Base-by-base conservation (phyloP, 2,329 filamentous ascomycete species). In the Mollisiaceae sp. region DNA sequence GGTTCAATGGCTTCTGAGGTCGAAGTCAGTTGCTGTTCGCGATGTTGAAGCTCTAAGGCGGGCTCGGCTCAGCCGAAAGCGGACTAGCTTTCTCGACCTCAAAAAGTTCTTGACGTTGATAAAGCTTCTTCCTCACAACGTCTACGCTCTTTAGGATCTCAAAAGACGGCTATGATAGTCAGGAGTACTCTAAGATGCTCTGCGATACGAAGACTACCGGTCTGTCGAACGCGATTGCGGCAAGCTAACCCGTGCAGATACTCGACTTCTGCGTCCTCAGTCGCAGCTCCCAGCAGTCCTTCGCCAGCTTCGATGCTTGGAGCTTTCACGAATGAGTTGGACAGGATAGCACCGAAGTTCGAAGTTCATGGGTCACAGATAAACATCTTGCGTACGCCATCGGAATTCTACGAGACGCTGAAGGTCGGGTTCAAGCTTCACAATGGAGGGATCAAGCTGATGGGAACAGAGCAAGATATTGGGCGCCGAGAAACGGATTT, bases 321-420 rank as follows among this genome's bases (percentile, higher is more conserved):
- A 18, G 82, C 82, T 15, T 83, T 91, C 62, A 89, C 86, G 14
- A 82, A 83, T 52, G 94, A 99, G 77, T 81, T 99, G 67, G 95
- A 99, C 77, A 90, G 86, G 72, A 87, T 98, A 69, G 91, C 94
- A 3, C 95, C 95, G n/a, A 90, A 91, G 54, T 97, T 99, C 72
- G 91, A 94, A 75, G 83, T 99, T 32, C 82, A 89, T 32, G 92
- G 93, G 1, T 91, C 92, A 5, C 88, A 94, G 65, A 91, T 99
- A 59, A 83, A 85, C 12, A 90, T 99, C 22, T 79, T 99, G 14
- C 85, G 89, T 72, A 90, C 91, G 2, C 95, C 95, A 0, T 79
- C 86, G n/a, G 91, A 94, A 61, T 99, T 99, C 77, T 99, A 97
- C 78, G 88, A 91, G 72, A 92, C 90, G 8, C 82, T 99, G 65